phyloP scores from a whole-genome alignment of 257 asterid species.

The Fraxinus pennsylvanica region DNA sequence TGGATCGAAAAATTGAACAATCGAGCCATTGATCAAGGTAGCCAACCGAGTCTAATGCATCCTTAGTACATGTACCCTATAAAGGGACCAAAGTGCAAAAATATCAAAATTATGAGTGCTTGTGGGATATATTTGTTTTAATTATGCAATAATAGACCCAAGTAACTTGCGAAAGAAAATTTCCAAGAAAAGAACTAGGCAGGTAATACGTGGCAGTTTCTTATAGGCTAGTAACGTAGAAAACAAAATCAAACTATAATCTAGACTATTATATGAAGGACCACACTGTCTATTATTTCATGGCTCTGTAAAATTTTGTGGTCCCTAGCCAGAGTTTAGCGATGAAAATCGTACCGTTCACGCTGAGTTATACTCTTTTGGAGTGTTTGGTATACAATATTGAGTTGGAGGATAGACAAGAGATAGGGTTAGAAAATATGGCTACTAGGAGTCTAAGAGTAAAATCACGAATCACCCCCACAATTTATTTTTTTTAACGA shows the following conservation, averaged over 20 bases:
- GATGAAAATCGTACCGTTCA: not conserved
- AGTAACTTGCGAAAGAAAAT: not conserved
- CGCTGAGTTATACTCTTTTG: not conserved
- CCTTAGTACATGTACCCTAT: not conserved
- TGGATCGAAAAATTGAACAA: too few relatives aligned
- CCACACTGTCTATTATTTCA: conserved; percentile 26
- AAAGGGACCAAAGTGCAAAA: not conserved
- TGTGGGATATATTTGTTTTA: not conserved
- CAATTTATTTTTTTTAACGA: too few relatives aligned
- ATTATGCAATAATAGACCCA: not conserved
- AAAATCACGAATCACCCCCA: too few relatives aligned
- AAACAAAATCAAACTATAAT: conserved; percentile 34
- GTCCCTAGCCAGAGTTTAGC: not conserved
- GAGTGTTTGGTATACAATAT: not conserved
- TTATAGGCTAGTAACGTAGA: conserved; percentile 20
- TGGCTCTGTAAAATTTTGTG: conserved; percentile 1
- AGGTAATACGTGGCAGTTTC: conserved; percentile 24
- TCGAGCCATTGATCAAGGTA: too few relatives aligned
- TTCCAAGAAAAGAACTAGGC: conserved; percentile 4
- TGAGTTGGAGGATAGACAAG: too few relatives aligned
- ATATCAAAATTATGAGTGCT: not conserved
- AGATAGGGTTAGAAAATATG: too few relatives aligned
- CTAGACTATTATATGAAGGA: conserved; percentile 23
- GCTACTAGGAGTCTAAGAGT: too few relatives aligned
- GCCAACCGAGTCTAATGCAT: not conserved